phyloP scores from a whole-genome alignment of 441 rosid species.

The Pelargonium exstipulatum region DNA sequence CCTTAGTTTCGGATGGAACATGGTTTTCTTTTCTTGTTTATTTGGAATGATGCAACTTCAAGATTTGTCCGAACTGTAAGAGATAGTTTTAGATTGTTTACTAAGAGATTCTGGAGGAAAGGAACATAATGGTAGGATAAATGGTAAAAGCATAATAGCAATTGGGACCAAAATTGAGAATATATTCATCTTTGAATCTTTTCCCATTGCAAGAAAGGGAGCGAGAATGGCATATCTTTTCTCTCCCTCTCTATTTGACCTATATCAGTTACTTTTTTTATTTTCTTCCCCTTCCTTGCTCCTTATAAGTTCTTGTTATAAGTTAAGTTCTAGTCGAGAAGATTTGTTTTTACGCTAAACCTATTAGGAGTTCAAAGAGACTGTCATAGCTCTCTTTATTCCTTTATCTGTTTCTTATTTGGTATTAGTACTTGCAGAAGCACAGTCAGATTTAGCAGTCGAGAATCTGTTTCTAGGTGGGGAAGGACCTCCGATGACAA shows the following conservation, averaged over 20 bases:
- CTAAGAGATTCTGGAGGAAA: not conserved
- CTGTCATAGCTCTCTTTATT: not conserved
- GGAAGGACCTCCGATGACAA: constrained; percentile 35
- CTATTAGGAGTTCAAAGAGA: constrained; percentile 20
- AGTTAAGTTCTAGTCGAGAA: constrained; percentile 8
- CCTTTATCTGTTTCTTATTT: constrained; percentile 16
- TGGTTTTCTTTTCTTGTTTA: not conserved
- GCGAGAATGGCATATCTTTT: constrained; percentile 23
- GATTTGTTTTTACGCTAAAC: constrained; percentile 21
- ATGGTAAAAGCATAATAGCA: constrained; percentile 20
- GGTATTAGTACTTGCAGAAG: constrained; percentile 37
- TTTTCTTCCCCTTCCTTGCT: not conserved
- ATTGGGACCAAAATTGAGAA: constrained; percentile 33
- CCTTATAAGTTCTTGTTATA: constrained; percentile 15
- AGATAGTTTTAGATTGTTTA: constrained; percentile 7
- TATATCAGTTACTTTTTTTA: constrained; percentile 8
- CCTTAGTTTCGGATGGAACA: not conserved
- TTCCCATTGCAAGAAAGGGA: constrained; percentile 23
- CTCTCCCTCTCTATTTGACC: constrained; percentile 16
- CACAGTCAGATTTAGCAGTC: constrained; percentile 33
- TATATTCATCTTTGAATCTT: constrained; percentile 39
- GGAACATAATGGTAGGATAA: constrained; percentile 16
- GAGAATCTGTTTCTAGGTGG: constrained; percentile 40
- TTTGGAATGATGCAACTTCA: constrained; percentile 14
- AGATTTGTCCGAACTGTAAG: constrained; percentile 4